A percentile compares a stretch with the other conserved stretches of the same genome.
Conservation (phyloP, 352 stramenopile genomes). For the Phytophthora pinifolia region DNA sequence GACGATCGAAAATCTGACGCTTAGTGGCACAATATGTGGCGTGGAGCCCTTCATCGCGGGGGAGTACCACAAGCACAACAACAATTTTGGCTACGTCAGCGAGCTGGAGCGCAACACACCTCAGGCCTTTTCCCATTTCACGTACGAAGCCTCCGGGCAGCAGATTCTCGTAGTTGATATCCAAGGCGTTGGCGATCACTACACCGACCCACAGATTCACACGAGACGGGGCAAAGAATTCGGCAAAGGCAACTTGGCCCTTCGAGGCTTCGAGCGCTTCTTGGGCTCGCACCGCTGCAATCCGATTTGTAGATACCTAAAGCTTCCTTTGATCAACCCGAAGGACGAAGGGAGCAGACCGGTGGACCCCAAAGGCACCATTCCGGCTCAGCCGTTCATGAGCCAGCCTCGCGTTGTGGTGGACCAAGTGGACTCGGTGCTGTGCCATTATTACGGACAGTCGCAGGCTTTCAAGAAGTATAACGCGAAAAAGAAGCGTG, state of each 20-base stretch:
- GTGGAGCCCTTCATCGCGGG: constrained; percentile 79
- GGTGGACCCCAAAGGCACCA: constrained; percentile 56
- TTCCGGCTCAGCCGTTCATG: constrained; percentile 75
- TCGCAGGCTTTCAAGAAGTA: constrained; percentile 74
- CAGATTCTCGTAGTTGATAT: constrained; percentile 94
- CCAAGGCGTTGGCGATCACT: constrained; percentile 94
- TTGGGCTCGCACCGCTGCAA: constrained; percentile 81
- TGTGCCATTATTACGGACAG: constrained; percentile 77
- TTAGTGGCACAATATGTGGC: constrained; percentile 71
- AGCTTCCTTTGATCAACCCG: constrained; percentile 67
- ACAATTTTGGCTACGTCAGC: constrained; percentile 83
- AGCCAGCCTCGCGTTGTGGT: constrained; percentile 54
- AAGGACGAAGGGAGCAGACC: constrained; percentile 44
- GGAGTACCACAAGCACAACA: constrained; percentile 86
- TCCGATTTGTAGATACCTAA: constrained; percentile 77
- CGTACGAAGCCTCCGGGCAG: constrained; percentile 90
- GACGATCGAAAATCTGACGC: constrained; percentile 43
- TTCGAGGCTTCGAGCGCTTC: constrained; percentile 74
- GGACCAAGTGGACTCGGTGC: constrained; percentile 57
- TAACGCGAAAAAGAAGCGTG: constrained; percentile 44
- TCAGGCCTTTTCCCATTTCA: constrained; percentile 92
- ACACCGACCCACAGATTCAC: constrained; percentile 95
- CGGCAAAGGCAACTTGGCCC: constrained; percentile 76
- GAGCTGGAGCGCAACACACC: constrained; percentile 78
- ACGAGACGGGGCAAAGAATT: constrained; percentile 79